Base-by-base conservation (phyloP, 73 alveolate species). In the Paramecium octaurelia region DNA sequence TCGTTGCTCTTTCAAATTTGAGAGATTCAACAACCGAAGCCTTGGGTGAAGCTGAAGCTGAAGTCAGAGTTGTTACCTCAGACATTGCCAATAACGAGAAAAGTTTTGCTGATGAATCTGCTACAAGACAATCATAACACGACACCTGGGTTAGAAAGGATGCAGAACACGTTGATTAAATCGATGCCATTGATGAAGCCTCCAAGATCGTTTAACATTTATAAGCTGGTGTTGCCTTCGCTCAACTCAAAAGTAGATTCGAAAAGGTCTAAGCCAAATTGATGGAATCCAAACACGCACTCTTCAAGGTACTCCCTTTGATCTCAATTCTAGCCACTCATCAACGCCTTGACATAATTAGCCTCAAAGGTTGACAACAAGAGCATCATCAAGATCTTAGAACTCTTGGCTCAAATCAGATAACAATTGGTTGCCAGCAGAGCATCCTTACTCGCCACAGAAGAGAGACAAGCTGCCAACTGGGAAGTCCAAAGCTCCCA, bases 181-280 rank as follows among this genome's bases (percentile, higher is more conserved):
- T 80, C 8, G 91, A 80, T 46, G 70, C 91, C 10, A 80, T 80
- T 20, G 91, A 80, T 46, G 91, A 80, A 46, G 91, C 91, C 4
- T 31, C 64, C 4, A 80, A 80, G 29, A 80, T 80, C 46, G 91
- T 80, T 46, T 46, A 80, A 80, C 91, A 80, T 64, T 80, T 80
- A 80, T 80, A 80, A 80, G 91, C 91, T 21, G 91, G 91, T 44
- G 91, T 80, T 18, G 91, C 91, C 50, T 80, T 80, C 11, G 76
- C 91, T 80, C 12, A 80, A 80, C 50, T 80, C 20, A 80, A 80
- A 64, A 80, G 91, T 24, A 80, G 91, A 80, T 80, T 80, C 14
- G 91, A 80, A 24, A 80, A 80, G 35, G 91, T 80, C 50, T 80
- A 43, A 40, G 75, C 91, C 24, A 80, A 80, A 35, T 80, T 80